Conservation (phyloP, 768 basidiomycete species). For the Leccinum ochraceum region DNA sequence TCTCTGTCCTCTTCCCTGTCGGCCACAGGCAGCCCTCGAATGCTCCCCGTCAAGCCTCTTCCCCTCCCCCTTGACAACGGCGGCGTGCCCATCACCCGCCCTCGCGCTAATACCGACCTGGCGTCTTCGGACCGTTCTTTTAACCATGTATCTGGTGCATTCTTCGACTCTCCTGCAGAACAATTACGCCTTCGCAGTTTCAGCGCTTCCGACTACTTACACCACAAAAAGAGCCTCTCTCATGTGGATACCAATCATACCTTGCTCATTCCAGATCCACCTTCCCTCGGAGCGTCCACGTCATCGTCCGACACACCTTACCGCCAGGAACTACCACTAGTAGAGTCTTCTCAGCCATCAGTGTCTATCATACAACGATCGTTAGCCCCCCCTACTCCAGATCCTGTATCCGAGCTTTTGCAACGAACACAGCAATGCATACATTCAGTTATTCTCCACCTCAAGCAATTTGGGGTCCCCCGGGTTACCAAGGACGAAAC, state of each 20-base stretch:
- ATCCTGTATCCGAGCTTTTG: constrained; percentile 60
- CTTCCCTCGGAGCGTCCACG: constrained; percentile 8
- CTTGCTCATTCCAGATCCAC: constrained; percentile 2
- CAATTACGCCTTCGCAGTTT: constrained; percentile 25
- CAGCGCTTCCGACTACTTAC: constrained; percentile 10
- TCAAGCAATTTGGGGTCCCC: constrained; percentile 49
- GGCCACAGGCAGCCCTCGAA: background rate
- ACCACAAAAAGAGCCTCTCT: background rate
- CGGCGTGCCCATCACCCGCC: constrained; percentile 9
- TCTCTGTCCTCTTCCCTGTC: background rate
- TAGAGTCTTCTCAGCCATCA: background rate
- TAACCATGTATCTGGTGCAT: constrained; percentile 12
- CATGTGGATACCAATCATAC: background rate
- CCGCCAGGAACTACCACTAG: background rate
- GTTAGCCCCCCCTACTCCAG: constrained; percentile 54
- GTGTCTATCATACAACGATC: constrained; percentile 43
- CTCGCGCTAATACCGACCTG: constrained; percentile 31
- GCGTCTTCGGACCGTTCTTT: constrained; percentile 1
- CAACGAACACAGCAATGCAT: constrained; percentile 57
- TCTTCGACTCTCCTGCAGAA: constrained; percentile 8
- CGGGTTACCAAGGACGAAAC: constrained; percentile 54
- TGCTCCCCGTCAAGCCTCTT: constrained; percentile 6
- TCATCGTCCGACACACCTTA: constrained; percentile 8
- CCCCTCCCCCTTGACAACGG: constrained; percentile 4
- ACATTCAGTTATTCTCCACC: constrained; percentile 57